Evolutionary conservation across 495 filamentous ascomycete species (phyloP).

Genomic region (Astrothelium subdiscretum): DNA sequence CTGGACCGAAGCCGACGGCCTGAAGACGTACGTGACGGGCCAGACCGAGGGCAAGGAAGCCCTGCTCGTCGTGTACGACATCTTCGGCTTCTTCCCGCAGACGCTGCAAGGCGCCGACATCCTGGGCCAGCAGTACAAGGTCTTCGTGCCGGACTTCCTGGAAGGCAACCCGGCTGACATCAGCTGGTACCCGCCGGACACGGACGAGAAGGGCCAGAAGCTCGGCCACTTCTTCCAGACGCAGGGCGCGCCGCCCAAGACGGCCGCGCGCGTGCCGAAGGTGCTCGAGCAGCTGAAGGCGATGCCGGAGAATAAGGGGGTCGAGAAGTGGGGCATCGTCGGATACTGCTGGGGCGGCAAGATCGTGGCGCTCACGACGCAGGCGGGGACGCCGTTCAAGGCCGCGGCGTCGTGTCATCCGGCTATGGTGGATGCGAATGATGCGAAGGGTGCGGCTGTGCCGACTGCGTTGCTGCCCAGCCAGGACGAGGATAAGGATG

Average conservation of each 20-base stretch:
- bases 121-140: conserved; percentile 49
- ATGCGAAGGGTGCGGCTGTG: conserved; percentile 32
- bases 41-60: conserved; percentile 44
- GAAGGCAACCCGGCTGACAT: conserved; percentile 44
- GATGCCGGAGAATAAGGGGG: conserved; percentile 37
- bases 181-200: conserved; percentile 66
- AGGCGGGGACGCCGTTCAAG: conserved; percentile 52
- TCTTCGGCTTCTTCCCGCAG: conserved; percentile 63
- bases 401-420: conserved; percentile 66
- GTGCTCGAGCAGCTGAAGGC: conserved; percentile 46
- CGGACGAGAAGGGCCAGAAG: conserved; percentile 62
- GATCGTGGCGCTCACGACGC: conserved; percentile 50
- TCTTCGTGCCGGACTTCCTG: conserved; percentile 64
- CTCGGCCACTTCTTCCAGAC: conserved; percentile 68
- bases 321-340: conserved; percentile 74
- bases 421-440: conserved; percentile 74
- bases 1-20: conserved; percentile 40
- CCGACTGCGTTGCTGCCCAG: conserved; percentile 32
- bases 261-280: conserved; percentile 50
- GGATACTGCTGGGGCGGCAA: conserved; percentile 89
- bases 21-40: conserved; percentile 62
- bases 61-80: conserved; percentile 55
- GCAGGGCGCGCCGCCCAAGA: conserved; percentile 50
- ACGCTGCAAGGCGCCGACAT: conserved; percentile 60
- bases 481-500: conserved; percentile 44